These are phyloP conservation scores for Hibiscus mutabilis DNA, from an alignment of 345 rosid genomes.

Conservation along the genomic window DNA sequence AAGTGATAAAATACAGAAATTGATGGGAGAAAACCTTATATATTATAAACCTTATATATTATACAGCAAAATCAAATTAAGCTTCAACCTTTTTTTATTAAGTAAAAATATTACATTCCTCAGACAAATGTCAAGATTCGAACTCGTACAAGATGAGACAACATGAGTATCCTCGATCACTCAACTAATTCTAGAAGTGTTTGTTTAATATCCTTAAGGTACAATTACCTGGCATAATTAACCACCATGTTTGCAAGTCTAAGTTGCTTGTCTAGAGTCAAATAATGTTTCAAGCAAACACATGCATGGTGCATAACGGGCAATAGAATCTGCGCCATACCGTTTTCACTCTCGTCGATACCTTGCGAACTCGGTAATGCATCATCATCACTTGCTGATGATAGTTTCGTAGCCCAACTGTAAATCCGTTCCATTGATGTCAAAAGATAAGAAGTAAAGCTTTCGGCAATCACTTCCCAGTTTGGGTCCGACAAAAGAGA, in stretches of 20 bases:
- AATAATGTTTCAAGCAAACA: neutral
- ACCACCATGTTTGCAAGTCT: slow-evolving; percentile 47
- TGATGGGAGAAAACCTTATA: no score
- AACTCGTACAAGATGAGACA: no score
- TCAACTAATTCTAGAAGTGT: neutral
- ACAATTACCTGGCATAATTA: neutral
- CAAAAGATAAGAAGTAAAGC: slow-evolving; percentile 44
- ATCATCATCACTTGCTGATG: slow-evolving; percentile 15
- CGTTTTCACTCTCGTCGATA: slow-evolving; percentile 44
- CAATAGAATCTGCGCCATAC: neutral
- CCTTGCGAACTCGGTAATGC: slow-evolving; percentile 15
- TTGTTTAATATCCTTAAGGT: neutral
- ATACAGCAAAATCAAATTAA: no score
- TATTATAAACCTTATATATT: no score
- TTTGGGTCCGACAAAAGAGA: slow-evolving; percentile 51
- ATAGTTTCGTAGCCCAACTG: slow-evolving; percentile 27
- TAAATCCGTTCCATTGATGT: slow-evolving; percentile 57
- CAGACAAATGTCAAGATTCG: no score
- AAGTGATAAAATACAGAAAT: no score
- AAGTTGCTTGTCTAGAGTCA: slow-evolving; percentile 64
- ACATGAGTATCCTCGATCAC: no score
- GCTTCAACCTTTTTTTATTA: no score
- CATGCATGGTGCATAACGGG: neutral
- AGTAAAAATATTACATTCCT: no score
- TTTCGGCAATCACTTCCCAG: slow-evolving; percentile 54